These are phyloP conservation scores for Curvularia sp. DNA, from an alignment of 2,329 filamentous ascomycete species.

Conservation along the genomic window DNA sequence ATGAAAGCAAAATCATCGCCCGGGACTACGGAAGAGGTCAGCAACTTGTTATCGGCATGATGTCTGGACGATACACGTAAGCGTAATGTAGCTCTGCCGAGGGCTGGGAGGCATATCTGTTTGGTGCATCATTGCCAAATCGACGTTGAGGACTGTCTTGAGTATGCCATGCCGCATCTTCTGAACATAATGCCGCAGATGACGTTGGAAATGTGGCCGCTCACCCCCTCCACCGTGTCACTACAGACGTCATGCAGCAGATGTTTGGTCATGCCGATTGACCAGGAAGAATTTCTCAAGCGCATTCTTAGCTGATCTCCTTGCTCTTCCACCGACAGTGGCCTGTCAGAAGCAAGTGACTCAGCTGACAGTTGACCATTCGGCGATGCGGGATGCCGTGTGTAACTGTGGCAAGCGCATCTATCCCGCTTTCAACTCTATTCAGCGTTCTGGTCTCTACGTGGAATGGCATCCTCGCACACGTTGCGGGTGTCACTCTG, in stretches of 20 bases:
- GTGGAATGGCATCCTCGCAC: neutral
- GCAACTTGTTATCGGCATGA: neutral
- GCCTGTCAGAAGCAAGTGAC: neutral
- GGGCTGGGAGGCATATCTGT: neutral
- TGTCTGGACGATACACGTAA: neutral
- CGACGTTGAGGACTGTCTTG: neutral
- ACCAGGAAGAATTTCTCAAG: neutral
- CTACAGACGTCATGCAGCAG: too few species aligned
- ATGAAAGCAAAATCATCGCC: neutral
- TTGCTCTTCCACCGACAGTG: neutral
- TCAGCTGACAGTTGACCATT: neutral
- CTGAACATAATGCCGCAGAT: neutral
- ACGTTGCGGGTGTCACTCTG: neutral
- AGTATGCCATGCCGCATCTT: neutral
- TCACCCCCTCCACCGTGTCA: neutral
- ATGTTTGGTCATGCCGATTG: neutral
- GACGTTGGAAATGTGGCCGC: neutral
- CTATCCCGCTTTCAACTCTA: neutral
- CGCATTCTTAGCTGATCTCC: neutral
- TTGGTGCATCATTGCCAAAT: neutral
- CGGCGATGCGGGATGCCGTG: neutral
- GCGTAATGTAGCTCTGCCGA: neutral
- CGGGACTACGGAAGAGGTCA: neutral
- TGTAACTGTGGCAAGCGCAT: neutral
- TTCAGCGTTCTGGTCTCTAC: neutral